Base-by-base conservation (phyloP, 2,329 filamentous ascomycete species). In the Fusarium sp. region DNA sequence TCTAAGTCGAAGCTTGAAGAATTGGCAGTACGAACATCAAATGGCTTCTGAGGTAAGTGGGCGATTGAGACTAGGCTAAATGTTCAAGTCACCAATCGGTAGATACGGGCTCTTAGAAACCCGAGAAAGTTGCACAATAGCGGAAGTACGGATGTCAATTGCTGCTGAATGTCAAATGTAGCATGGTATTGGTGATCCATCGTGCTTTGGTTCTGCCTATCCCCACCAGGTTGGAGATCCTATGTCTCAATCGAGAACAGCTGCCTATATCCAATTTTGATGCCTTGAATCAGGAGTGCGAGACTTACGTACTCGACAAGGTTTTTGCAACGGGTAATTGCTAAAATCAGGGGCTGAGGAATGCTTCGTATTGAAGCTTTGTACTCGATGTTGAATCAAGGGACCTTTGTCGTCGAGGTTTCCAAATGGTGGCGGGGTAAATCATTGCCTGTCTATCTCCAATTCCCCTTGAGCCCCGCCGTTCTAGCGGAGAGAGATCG, bases 401-500 rank as follows among this genome's bases (percentile, higher is more conserved):
- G n/a, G 20, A 56, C 42, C 26, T 58, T 59, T 27, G 20, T 26
- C 23, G 14, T 45, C n/a, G 17, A 55, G 37, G 15, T 23, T 55
- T 45, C 26, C 38, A 33, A 48, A 37, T 49, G 38, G 64, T 62
- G 64, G 64, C 64, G 64, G 64, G 64, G 64, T 67, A 62, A 37
- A 54, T 44, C 42, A 44, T 48, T 45, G 32, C 56, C 27, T 40
- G 41, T 42, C 50, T 40, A 30, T 53, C 35, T n/a, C 35, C 50
- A 41, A 53, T 30, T 38, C 50, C 53, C 55, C 23, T 54, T 38
- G 23, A 45, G 57, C 49, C 66, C 40, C 56, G 41, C 58, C 32
- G 35, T 49, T 46, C 30, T 17, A 53, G 40, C 26, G 40, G 42
- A 70, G 38, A 70, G 38, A 38, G 57, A 69, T 71, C 60, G 67